These are phyloP conservation scores for Tephrocybe rancida DNA, from an alignment of 768 basidiomycete species.

Conservation along the genomic window DNA sequence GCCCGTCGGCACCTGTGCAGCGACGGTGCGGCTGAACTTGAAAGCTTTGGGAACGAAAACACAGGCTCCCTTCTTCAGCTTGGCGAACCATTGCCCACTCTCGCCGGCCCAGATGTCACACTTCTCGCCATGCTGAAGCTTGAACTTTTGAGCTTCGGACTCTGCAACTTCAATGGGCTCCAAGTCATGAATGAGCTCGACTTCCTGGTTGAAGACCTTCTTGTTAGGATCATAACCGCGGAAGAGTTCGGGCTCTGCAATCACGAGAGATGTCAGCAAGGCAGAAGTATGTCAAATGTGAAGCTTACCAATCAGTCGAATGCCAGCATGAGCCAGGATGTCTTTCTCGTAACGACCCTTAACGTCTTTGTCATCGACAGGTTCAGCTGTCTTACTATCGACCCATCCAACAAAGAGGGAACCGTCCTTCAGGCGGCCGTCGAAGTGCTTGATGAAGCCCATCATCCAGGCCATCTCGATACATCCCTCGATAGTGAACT, in stretches of 20 bases:
- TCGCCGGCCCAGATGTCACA: constrained; percentile 94
- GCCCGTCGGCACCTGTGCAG: constrained; percentile 95
- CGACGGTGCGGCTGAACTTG: constrained; percentile 92
- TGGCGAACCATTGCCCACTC: constrained; percentile 96
- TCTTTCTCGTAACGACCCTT: constrained; percentile 94
- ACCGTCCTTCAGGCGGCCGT: constrained; percentile 93
- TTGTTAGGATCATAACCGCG: constrained; percentile 97
- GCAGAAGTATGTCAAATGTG: constrained; percentile 2
- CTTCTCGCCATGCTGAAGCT: constrained; percentile 94
- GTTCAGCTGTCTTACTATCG: constrained; percentile 89
- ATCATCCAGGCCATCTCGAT: constrained; percentile 99
- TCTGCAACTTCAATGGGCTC: constrained; percentile 94
- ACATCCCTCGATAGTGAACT: constrained; percentile 95
- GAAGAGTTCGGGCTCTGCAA: constrained; percentile 93
- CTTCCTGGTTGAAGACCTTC: constrained; percentile 96
- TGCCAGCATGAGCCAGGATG: constrained; percentile 87
- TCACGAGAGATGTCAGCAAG: constrained; percentile 14
- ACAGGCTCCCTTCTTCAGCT: constrained; percentile 97
- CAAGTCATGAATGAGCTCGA: constrained; percentile 94
- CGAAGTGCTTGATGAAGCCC: constrained; percentile 98
- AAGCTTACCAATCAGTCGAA: constrained; percentile 85
- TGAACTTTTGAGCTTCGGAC: constrained; percentile 92
- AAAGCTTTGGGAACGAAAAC: constrained; percentile 94
- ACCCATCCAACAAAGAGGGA: constrained; percentile 98
- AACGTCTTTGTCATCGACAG: constrained; percentile 98